These are phyloP conservation scores for Phoma sp. DNA, from an alignment of 2,329 filamentous ascomycete genomes.

Conservation along the genomic window DNA sequence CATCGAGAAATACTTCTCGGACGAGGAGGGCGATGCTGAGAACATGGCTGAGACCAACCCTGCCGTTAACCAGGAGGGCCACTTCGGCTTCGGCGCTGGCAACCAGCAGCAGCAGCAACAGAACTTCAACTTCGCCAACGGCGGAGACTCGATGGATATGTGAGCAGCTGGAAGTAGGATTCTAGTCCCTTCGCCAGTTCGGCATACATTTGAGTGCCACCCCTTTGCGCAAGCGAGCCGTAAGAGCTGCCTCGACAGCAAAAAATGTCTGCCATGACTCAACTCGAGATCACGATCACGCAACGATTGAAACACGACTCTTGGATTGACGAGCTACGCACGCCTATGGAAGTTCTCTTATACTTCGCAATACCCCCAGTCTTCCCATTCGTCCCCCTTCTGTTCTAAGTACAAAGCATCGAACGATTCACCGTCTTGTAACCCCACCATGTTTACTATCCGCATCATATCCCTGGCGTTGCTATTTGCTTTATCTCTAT, in stretches of 20 bases:
- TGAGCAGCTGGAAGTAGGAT: constrained; percentile 50
- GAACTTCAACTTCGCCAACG: constrained; percentile 92
- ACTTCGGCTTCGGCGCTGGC: constrained; percentile 78
- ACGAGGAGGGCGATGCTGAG: constrained; percentile 86
- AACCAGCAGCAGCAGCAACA: constrained; percentile 65
- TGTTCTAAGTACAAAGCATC: constrained; percentile 44
- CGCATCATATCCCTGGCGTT: constrained; percentile 53
- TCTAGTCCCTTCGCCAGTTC: background rate
- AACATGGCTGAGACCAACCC: constrained; percentile 79
- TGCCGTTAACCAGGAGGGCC: constrained; percentile 72
- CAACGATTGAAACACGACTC: constrained; percentile 36
- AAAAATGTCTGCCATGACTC: constrained; percentile 11
- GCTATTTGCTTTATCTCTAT: constrained; percentile 35
- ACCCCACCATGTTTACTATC: constrained; percentile 40
- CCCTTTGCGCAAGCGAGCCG: constrained; percentile 7
- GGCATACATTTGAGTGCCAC: constrained; percentile 8
- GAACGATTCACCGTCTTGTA: constrained; percentile 52
- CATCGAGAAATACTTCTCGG: constrained; percentile 99
- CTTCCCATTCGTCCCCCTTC: constrained; percentile 37
- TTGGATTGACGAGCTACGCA: constrained; percentile 25
- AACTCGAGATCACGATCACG: constrained; percentile 25
- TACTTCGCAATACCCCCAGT: constrained; percentile 32
- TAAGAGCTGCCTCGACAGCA: constrained; percentile 3
- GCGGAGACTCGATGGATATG: constrained; percentile 77
- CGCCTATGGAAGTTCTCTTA: constrained; percentile 23